Evolutionary conservation across 192 early-diverging fungal genomes (phyloP).

Genomic region (Gonapodya sp.): DNA sequence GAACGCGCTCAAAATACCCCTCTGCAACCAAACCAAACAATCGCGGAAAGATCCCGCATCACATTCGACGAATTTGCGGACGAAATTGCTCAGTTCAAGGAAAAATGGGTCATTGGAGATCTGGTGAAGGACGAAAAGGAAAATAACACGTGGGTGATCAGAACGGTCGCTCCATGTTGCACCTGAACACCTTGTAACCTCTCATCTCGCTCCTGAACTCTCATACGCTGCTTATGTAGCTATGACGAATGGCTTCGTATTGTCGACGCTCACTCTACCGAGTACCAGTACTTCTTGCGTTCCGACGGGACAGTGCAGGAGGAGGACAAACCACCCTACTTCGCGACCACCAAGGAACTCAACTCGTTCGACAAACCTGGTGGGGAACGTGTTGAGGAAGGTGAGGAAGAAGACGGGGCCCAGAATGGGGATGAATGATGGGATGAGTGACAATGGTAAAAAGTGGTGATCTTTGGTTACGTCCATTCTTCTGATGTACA

Average conservation of each 20-base stretch:
- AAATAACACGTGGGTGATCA: slow-evolving; percentile 38
- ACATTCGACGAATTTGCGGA: slow-evolving; percentile 18
- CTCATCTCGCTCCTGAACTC: neutral
- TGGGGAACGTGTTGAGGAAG: slow-evolving; percentile 15
- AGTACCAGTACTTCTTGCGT: slow-evolving; percentile 53
- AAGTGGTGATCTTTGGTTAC: slow-evolving; percentile 1
- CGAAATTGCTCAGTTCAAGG: slow-evolving; percentile 75
- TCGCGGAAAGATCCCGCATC: slow-evolving; percentile 1
- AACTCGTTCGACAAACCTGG: neutral
- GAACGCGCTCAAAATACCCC: slow-evolving; percentile 14
- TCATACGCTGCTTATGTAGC: slow-evolving; percentile 15
- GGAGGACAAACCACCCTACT: slow-evolving; percentile 26
- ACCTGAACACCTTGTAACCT: neutral
- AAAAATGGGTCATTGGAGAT: slow-evolving; percentile 74
- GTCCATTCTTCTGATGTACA: no score
- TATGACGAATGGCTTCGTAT: slow-evolving; percentile 54
- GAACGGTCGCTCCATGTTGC: no score
- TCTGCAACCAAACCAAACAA: slow-evolving; percentile 5
- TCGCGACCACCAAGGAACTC: neutral
- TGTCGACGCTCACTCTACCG: slow-evolving; percentile 41
- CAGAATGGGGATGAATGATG: slow-evolving; percentile 11
- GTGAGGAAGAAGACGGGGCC: slow-evolving; percentile 18
- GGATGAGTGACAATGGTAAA: no score
- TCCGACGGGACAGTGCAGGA: slow-evolving; percentile 44
- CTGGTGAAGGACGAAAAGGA: slow-evolving; percentile 67